Base-by-base conservation (phyloP, 2,329 filamentous ascomycete genomes). In the Colletotrichum kahawae region DNA sequence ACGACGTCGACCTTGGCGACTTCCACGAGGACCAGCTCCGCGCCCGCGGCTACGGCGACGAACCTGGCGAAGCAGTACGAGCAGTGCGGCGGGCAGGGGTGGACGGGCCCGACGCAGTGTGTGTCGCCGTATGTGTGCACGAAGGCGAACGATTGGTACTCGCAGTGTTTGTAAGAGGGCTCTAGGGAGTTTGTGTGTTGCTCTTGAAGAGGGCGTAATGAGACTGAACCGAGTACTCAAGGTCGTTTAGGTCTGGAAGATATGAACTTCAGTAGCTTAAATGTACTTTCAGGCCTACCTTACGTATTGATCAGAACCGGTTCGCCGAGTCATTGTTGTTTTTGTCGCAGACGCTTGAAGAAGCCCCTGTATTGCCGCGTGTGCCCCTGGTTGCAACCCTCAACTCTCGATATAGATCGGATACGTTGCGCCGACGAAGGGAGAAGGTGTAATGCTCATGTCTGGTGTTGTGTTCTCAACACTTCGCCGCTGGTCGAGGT, bases 51-150 rank as follows among this genome's bases (percentile, higher is more conserved):
- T 1, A 77, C 76, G 4, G 71, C 43, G 63, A 77, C 72, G 4
- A 67, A 43, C n/a, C 27, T 75, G 10, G 77, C 76, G 6, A 65
- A 67, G 18, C 78, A 77, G 43, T 80, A 66, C 72, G 82, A 75
- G 3, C 86, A 88, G 77, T 88, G 87, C 43, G 87, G 87, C 34
- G 87, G 87, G 21, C 79, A 78, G 14, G 76, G 73, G 16, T 88
- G 81, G 80, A 78, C 78, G 10, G 86, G 87, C 0, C 43, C 79
- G 2, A 87, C 82, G 5, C 82, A 82, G 1, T 88, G 87, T 51
- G 81, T 85, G 14, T 80, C 83, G 21, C 87, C 87, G 10, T 87
- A 85, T 65, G 79, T 77, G 1, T 88, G 87, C 78, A 79, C 70
- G 18, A 43, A 31, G 31, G 6, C 38, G 67, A 87, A 87, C 76